These are phyloP conservation scores for Hymenoscyphus albidus DNA, from an alignment of 2,329 filamentous ascomycete species.

Conservation along the genomic window DNA sequence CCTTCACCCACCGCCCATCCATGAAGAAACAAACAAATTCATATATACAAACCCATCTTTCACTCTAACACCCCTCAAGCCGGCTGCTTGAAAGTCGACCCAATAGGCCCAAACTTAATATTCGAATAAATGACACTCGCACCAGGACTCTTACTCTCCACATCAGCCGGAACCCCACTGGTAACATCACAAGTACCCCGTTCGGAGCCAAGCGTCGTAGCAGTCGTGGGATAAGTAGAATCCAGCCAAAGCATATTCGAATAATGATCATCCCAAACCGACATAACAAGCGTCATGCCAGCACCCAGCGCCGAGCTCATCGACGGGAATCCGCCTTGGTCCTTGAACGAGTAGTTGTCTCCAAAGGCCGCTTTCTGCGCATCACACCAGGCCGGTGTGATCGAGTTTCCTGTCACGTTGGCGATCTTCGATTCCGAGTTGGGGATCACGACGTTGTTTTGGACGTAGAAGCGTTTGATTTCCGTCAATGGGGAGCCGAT, in stretches of 20 bases:
- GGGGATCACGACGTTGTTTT: slow-evolving; percentile 49
- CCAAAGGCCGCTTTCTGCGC: slow-evolving; percentile 53
- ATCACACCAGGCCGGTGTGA: slow-evolving; percentile 55
- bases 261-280: slow-evolving; percentile 53
- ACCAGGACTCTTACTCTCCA: slow-evolving; percentile 46
- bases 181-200: slow-evolving; percentile 52
- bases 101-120: slow-evolving; percentile 34
- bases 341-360: slow-evolving; percentile 49
- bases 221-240: slow-evolving; percentile 54
- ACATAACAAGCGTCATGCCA: slow-evolving; percentile 64
- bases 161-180: slow-evolving; percentile 48
- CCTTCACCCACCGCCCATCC: neutral
- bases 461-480: slow-evolving; percentile 37
- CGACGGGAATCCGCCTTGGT: slow-evolving; percentile 51
- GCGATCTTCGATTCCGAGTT: slow-evolving; percentile 45
- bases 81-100: slow-evolving; percentile 30
- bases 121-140: slow-evolving; percentile 40
- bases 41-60: neutral
- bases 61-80: neutral
- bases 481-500: slow-evolving; percentile 48
- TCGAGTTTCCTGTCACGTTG: slow-evolving; percentile 47
- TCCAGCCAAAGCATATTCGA: slow-evolving; percentile 74
- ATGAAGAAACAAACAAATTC: neutral
- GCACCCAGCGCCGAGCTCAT: slow-evolving; percentile 52
- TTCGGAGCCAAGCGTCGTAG: slow-evolving; percentile 44